Evolutionary conservation across 805 yeast genomes (phyloP), one percentile per base, ranked within the genome.

Genomic region (Candida andamanensis): DNA sequence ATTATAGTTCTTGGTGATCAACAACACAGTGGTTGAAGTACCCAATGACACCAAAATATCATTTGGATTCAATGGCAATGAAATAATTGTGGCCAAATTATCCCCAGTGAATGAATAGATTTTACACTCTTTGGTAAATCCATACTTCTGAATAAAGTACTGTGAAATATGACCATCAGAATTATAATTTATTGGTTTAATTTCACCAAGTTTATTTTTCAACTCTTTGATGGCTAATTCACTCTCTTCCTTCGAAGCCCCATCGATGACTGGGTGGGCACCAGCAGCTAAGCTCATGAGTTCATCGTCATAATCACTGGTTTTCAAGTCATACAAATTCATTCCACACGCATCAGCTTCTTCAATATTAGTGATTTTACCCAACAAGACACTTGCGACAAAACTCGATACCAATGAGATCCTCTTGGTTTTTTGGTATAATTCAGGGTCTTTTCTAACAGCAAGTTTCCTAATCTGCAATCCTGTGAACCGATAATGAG

Each of bases 311-410:
- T 75, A 86, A 13, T 66, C 52, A 19, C 68, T 63, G 8, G 72
- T 60, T n/a, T 60, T 41, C 24, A 87, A 72, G 54, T 85, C 89
- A 63, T 85, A 86, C 28, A 87, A 48, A 47, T 89, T 89, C 92
- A 86, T 86, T 8, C 97, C 97, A 59, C 96, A 85, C 2, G 85
- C 95, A 57, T 89, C 97, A 10, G 85, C 77, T 46, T 80, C 80
- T 45, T 87, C 97, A 35, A 85, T 61, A 3, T 72, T 68, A 3
- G 80, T 67, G 26, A 83, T 62, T 33, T 64, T 46, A 7, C 94
- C 94, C 25, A 78, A 56, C 18, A 89, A 64, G 9, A 89, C 60
- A 17, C 85, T 74, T 5, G 90, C 78, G 19, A 86, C 59, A 49
- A 87, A 87, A 33, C 81, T 77, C 1, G 95, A 84, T 1, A 87